A percentile compares a stretch with the other conserved stretches of the same genome.
Conservation (phyloP, 495 filamentous ascomycete genomes). For the Aspergillus bridgeri region DNA sequence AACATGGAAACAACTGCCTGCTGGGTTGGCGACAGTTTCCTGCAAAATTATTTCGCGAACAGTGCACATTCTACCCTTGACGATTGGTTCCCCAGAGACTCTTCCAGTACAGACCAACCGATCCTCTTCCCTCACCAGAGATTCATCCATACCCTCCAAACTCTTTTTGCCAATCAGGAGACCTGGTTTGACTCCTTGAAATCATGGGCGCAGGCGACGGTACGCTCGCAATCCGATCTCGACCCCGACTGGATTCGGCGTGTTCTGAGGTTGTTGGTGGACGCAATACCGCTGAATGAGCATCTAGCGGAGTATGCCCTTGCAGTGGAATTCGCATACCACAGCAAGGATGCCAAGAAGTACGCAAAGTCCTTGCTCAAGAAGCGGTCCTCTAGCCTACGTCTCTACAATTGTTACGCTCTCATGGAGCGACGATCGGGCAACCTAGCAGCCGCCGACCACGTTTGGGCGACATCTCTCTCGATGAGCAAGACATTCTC, state of each 20-base stretch:
- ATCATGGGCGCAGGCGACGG: constrained; percentile 24
- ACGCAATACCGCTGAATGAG: constrained; percentile 37
- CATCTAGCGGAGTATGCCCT: constrained; percentile 67
- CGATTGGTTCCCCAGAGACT: constrained; percentile 22
- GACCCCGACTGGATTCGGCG: constrained; percentile 48
- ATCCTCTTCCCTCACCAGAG: constrained; percentile 28
- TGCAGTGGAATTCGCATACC: constrained; percentile 61
- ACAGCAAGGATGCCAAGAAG: constrained; percentile 57
- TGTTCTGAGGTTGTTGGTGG: constrained; percentile 55
- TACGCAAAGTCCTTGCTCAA: constrained; percentile 71
- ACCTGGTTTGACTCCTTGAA: constrained; percentile 45
- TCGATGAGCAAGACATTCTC: constrained; percentile 48
- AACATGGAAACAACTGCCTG: constrained; percentile 22
- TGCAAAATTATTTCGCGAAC: constrained; percentile 43
- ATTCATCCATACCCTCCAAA: constrained; percentile 35
- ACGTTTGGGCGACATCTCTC: constrained; percentile 65
- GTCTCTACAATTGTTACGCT: constrained; percentile 76
- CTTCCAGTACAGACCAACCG: constrained; percentile 15
- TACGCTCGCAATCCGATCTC: constrained; percentile 16
- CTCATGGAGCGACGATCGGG: constrained; percentile 62
- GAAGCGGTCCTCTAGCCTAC: constrained; percentile 56
- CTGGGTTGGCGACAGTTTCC: constrained; percentile 44
- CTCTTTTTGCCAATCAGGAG: constrained; percentile 32
- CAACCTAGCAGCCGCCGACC: constrained; percentile 51
- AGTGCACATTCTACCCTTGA: constrained; percentile 20